Conservation (phyloP, 352 stramenopile genomes). For the Phytopythium delawarense region DNA sequence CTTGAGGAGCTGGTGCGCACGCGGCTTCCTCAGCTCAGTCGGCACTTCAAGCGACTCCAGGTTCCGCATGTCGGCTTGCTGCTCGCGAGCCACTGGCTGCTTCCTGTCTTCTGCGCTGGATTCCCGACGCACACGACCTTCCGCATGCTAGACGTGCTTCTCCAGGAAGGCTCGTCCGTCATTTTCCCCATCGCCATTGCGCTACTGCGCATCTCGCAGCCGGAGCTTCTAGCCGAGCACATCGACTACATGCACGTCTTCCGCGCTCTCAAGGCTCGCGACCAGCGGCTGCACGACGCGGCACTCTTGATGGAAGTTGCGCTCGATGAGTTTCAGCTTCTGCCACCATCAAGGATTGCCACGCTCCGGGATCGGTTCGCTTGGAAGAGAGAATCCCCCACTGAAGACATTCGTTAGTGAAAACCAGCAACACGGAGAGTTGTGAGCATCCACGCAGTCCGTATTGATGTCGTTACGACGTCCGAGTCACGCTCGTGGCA, state of each 20-base stretch:
- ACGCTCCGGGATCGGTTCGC: background rate
- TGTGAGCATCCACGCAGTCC: background rate
- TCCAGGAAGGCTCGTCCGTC: constrained; percentile 45
- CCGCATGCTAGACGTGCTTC: constrained; percentile 52
- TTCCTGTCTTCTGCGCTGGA: constrained; percentile 58
- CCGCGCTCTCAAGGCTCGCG: constrained; percentile 48
- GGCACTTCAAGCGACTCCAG: constrained; percentile 55
- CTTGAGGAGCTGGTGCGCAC: constrained; percentile 43
- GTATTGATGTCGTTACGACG: background rate
- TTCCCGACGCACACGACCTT: constrained; percentile 67
- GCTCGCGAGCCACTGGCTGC: constrained; percentile 61
- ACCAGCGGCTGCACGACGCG: constrained; percentile 56
- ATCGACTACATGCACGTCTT: constrained; percentile 70
- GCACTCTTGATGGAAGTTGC: constrained; percentile 55
- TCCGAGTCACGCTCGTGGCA: constrained; percentile 27
- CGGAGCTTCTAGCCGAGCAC: constrained; percentile 45
- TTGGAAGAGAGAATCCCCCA: background rate
- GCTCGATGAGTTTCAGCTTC: constrained; percentile 37
- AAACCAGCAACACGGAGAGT: background rate
- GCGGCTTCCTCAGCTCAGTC: constrained; percentile 48
- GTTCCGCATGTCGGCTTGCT: constrained; percentile 49
- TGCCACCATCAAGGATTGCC: constrained; percentile 9
- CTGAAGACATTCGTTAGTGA: background rate
- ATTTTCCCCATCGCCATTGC: constrained; percentile 56
- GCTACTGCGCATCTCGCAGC: constrained; percentile 50